A percentile compares a stretch with the other conserved stretches of the same genome.
phyloP scores from a whole-genome alignment of 2,329 filamentous ascomycete genomes.

The Verticillium alfalfae region DNA sequence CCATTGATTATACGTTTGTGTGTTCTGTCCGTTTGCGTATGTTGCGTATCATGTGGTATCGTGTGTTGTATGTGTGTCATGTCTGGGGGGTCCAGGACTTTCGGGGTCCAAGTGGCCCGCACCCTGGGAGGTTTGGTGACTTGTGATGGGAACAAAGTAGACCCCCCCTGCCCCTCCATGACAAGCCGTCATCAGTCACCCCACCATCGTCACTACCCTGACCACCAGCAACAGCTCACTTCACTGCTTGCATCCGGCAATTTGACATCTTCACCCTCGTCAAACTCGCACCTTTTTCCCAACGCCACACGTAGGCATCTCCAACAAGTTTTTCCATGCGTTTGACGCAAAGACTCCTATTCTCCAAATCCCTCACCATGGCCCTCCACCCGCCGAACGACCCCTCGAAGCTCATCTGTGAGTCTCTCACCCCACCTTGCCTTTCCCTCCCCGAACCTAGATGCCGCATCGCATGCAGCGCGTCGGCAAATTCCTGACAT shows the following conservation, averaged over 20 bases:
- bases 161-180: constrained; percentile 4
- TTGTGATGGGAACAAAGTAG: neutral
- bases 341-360: neutral
- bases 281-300: neutral
- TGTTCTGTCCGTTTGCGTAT: constrained; percentile 14
- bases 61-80: constrained; percentile 8
- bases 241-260: neutral
- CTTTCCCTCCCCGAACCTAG: neutral
- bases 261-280: neutral
- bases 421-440: constrained; percentile 12
- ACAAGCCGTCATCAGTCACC: constrained; percentile 2
- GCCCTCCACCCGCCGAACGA: constrained; percentile 35
- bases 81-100: neutral
- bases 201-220: neutral
- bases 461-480: neutral
- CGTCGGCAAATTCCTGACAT: neutral
- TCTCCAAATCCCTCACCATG: constrained; percentile 26
- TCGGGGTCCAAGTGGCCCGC: neutral
- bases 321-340: neutral
- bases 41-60: constrained; percentile 4
- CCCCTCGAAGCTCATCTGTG: constrained; percentile 43
- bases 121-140: neutral
- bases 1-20: constrained; percentile 8
- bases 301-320: neutral
- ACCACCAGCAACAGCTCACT: neutral